phyloP scores from a whole-genome alignment of 2,329 filamentous ascomycete genomes.

The Sporothrix dimorphospora region DNA sequence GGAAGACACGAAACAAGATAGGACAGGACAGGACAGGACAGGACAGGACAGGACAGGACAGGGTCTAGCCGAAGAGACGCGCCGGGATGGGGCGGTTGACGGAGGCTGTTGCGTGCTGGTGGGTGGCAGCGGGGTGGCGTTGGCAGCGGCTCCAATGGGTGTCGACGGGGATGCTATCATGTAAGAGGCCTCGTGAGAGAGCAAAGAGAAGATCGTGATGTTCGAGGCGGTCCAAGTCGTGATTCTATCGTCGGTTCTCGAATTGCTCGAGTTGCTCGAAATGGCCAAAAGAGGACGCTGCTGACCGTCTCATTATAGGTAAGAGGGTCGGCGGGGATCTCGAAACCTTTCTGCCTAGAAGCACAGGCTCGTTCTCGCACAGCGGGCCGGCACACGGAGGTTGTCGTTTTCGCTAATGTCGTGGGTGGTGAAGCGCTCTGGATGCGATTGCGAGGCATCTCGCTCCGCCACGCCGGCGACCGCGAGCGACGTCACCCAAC shows the following conservation, averaged over 20 bases:
- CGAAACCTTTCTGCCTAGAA: conserved; percentile 8
- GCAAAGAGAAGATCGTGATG: not conserved
- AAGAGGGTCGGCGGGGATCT: not conserved
- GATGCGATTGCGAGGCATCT: conserved; percentile 17
- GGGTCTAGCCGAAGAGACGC: not conserved
- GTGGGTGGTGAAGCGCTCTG: not conserved
- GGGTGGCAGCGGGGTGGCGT: not conserved
- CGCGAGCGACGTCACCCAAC: conserved; percentile 4
- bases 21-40: not conserved
- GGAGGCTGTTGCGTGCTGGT: not conserved
- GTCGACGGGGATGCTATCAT: not conserved
- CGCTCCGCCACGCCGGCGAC: conserved; percentile 5
- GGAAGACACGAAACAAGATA: too few relatives aligned
- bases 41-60: not conserved
- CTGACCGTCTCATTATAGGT: not conserved
- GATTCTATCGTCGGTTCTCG: not conserved
- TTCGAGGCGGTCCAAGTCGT: not conserved
- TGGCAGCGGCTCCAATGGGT: too few relatives aligned
- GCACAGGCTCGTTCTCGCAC: not conserved
- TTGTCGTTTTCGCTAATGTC: not conserved
- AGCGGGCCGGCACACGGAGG: not conserved
- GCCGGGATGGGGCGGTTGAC: not conserved
- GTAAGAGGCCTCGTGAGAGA: too few relatives aligned
- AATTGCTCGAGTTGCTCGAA: not conserved
- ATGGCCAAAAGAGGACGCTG: not conserved